Evolutionary conservation across 768 basidiomycete species (phyloP).

Genomic region (Neoboletus subvelutipes): DNA sequence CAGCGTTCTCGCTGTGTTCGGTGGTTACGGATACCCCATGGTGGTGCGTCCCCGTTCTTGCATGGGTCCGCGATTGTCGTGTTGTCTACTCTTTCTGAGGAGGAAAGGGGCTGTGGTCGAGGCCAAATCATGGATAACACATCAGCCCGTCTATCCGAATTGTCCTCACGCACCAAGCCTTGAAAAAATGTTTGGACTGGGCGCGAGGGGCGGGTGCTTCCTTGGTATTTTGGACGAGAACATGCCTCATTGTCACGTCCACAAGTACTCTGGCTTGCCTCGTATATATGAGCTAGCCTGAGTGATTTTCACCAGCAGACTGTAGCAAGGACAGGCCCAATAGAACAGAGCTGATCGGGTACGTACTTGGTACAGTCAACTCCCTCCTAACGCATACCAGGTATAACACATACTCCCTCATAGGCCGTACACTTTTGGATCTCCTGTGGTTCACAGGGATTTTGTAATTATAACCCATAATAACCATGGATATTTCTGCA

Average conservation of each 20-base stretch:
- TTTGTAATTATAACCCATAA: no score
- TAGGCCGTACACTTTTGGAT: no score
- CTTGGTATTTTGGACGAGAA: background rate
- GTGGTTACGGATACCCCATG: background rate
- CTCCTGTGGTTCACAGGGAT: no score
- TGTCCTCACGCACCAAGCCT: background rate
- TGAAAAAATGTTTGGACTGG: background rate
- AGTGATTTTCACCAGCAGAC: background rate
- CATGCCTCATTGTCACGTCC: background rate
- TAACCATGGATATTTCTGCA: no score
- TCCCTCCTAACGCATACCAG: no score
- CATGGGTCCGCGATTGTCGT: background rate
- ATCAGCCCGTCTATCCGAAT: background rate
- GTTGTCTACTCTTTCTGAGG: background rate
- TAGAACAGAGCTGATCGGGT: background rate
- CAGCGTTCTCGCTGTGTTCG: background rate
- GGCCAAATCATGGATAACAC: background rate
- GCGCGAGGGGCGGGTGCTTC: background rate
- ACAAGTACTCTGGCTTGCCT: background rate
- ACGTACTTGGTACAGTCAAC: no score
- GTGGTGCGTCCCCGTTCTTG: background rate
- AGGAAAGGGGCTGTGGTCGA: background rate
- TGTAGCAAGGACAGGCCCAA: background rate
- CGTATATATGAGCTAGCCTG: no score
- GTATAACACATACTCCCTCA: no score